Evolutionary conservation across 2,329 filamentous ascomycete species (phyloP), one percentile per base, ranked within the genome.

Genomic region (Trichocomaceae sp.): DNA sequence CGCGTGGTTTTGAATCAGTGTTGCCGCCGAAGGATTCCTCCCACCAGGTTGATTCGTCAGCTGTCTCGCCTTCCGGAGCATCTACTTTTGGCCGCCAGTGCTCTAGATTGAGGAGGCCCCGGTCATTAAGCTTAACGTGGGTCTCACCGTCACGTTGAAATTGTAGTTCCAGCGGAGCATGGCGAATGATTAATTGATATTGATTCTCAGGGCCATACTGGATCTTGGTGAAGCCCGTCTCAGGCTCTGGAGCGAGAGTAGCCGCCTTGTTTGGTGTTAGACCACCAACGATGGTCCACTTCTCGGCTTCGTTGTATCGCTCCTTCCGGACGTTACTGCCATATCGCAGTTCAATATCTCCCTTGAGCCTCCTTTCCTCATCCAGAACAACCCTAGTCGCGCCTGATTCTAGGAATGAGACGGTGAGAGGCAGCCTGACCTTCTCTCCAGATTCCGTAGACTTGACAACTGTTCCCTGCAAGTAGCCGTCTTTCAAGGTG

Each of bases 1-100:
- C 93, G 65, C 85, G 84, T n/a, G 93, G 92, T 73, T 99, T 99
- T 5, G 86, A 83, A 71, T 99, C 93, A 0, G 91, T 97, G 69
- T 93, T 95, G 58, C 92, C 91, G 60, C 92, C 92, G 70, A 99
- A 99, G 0, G 81, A 83, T 75, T 99, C 93, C 6, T 99, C 93
- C 93, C 93, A 99, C 90, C 90, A 96, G 3, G 91, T 96, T 72
- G 85, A 87, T 68, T 96, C 88, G 61, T 77, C 79, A 35, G 75
- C 69, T 50, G 76, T 65, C 49, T 77, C 74, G 59, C 72, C 70
- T 59, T 77, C 76, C 55, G 75, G 72, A 26, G 73, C 77, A 53
- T 96, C 91, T 15, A 90, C 73, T 79, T 96, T 95, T 44, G 86
- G 80, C 58, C 93, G 80, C 93, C 93, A 99, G 69, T 99, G 93